Base-by-base conservation (phyloP, 495 filamentous ascomycete species). In the Evansstolkia leycettana region DNA sequence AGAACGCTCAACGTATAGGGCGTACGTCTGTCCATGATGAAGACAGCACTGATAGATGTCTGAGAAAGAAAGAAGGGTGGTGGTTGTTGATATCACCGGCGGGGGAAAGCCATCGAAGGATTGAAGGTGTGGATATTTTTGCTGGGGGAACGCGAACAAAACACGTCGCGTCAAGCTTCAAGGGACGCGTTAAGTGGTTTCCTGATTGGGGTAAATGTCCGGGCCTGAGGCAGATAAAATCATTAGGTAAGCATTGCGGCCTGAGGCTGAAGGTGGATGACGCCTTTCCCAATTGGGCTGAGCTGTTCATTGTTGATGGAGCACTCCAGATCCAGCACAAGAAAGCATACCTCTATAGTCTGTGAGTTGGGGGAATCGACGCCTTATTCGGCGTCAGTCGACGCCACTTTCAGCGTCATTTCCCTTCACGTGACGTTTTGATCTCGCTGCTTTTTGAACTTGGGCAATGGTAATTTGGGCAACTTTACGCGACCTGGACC, bases 21-120 rank as follows among this genome's bases (percentile, higher is more conserved):
- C 40, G 84, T 85, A 62, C 82, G 82, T 55, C 79, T 73, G 69
- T 99, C 92, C 84, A 96, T 94, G 32, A 28, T 47, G 54, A 37
- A 42, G 50, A 39, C 43, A 32, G 51, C 40, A 47, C n/a, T n/a
- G 27, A 37, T 43, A 37, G 31, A 35, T n/a, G 28, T 5, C 5
- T 37, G 30, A 43, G 37, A 40, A 50, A 46, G 47, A 28, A 34
- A 37, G 33, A 36, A 30, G 24, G 18, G 33, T 35, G 30, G 28
- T 36, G 28, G 29, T 34, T 17, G 34, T 35, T 30, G 28, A 32
- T 2, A 10, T 24, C 4, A 13, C 3, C 7, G 6, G 18, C 32
- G 15, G 17, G 30, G 5, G 13, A 17, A 6, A 31, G 17, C 19
- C 17, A 14, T 24, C 10, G 37, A 40, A 36, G 34, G 46, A 48